A percentile compares a stretch with the other conserved stretches of the same genome.
phyloP scores from a whole-genome alignment of 768 basidiomycete species.

The Boletellus emodensis region DNA sequence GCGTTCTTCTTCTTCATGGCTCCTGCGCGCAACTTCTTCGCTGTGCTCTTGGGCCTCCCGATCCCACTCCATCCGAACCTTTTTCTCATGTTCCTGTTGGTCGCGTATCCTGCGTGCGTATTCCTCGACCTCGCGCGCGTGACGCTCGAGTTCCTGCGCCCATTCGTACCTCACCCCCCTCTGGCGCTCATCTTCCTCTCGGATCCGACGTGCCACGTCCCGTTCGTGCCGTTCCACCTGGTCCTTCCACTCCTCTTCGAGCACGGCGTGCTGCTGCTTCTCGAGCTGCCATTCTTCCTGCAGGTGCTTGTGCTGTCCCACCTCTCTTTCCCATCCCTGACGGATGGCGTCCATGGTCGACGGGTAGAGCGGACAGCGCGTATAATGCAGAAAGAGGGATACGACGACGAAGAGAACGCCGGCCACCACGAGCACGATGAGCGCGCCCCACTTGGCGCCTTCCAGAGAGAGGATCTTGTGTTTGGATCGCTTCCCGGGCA shows the following conservation, averaged over 20 bases:
- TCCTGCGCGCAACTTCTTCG: not conserved
- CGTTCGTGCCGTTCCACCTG: conserved; percentile 11
- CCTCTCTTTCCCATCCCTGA: not conserved
- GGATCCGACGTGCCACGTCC: not conserved
- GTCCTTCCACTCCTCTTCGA: conserved; percentile 4
- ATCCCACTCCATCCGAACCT: conserved; percentile 5
- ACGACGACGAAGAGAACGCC: not conserved
- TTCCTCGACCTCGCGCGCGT: not conserved
- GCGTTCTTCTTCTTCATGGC: conserved; percentile 3
- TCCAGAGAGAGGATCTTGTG: not conserved
- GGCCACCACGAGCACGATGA: not conserved
- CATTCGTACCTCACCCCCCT: conserved; percentile 1
- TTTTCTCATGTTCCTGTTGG: conserved; percentile 2
- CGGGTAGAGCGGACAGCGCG: not conserved
- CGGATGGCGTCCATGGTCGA: not conserved
- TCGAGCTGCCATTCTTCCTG: conserved; percentile 9
- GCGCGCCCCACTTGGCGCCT: not conserved
- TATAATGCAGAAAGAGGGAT: not conserved
- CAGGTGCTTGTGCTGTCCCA: not conserved
- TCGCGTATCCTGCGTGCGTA: conserved; percentile 3
- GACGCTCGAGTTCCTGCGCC: conserved; percentile 5
- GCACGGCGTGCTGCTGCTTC: not conserved
- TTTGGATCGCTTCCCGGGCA: not conserved
- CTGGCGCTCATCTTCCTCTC: conserved; percentile 10
- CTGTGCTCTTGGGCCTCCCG: not conserved